Evolutionary conservation across 1,284 basidiomycete species (phyloP).

Genomic region (Naganishia sp.): DNA sequence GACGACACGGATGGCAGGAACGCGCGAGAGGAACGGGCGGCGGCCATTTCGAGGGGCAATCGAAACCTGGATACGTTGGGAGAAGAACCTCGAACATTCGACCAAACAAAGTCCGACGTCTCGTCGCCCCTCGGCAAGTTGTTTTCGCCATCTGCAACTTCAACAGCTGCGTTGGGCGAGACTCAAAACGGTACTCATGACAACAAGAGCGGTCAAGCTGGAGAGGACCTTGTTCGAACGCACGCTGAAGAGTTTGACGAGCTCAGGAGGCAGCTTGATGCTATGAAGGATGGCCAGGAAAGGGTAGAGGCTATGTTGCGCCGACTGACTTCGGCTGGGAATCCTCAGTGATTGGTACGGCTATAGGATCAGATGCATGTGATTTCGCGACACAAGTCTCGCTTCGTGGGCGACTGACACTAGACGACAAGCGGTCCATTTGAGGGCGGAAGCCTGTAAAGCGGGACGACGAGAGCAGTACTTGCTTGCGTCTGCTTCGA

Average conservation of each 20-base stretch:
- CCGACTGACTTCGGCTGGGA: neutral
- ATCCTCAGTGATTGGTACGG: neutral
- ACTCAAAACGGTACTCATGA: constrained; percentile 9
- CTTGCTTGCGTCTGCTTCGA: too few relatives aligned
- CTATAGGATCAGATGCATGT: neutral
- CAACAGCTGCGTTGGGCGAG: neutral
- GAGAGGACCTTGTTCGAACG: constrained; percentile 2
- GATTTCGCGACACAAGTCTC: too few relatives aligned
- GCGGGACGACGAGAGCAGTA: too few relatives aligned
- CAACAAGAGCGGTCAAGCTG: neutral
- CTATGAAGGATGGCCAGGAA: constrained; percentile 42
- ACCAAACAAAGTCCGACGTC: constrained; percentile 8
- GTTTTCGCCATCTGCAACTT: constrained; percentile 33
- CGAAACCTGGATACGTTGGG: constrained; percentile 7
- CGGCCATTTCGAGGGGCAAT: constrained; percentile 8
- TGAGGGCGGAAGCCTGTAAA: too few relatives aligned
- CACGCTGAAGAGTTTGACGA: constrained; percentile 36
- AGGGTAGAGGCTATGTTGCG: constrained; percentile 46
- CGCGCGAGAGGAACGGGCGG: constrained; percentile 13
- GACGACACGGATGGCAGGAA: constrained; percentile 32
- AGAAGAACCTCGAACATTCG: neutral
- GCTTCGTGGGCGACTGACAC: too few relatives aligned
- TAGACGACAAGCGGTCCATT: too few relatives aligned
- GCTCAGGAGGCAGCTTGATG: constrained; percentile 42
- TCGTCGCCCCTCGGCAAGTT: constrained; percentile 41